Conservation (phyloP, 345 rosid species). For the Fremontodendron californicum region DNA sequence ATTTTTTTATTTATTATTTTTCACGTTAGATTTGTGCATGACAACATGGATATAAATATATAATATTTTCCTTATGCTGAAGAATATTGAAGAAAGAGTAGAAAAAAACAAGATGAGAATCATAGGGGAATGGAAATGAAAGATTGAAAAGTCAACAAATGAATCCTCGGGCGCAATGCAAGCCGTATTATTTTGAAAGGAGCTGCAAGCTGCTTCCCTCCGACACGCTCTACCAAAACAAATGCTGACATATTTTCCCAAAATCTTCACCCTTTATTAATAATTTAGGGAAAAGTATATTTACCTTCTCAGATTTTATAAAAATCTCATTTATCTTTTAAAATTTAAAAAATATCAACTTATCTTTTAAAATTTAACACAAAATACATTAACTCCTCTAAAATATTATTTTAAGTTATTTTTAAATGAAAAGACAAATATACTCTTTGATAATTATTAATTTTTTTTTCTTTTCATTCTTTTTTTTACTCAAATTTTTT, state of each 20-base stretch:
- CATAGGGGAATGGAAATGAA: not conserved
- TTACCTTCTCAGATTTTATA: too few species aligned
- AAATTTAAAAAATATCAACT: too few species aligned
- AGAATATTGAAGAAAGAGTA: not conserved
- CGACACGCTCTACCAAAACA: conserved; percentile 12
- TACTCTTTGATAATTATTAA: too few species aligned
- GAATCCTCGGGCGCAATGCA: not conserved
- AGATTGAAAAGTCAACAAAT: not conserved
- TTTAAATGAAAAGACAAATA: too few species aligned
- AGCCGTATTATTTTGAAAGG: not conserved
- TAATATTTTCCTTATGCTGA: not conserved
- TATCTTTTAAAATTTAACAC: too few species aligned
- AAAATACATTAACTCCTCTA: too few species aligned
- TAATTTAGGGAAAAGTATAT: too few species aligned
- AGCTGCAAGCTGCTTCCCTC: not conserved
- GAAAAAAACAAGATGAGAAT: not conserved
- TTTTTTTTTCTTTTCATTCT: too few species aligned
- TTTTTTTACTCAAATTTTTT: too few species aligned
- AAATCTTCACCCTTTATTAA: not conserved
- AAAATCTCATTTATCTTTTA: too few species aligned
- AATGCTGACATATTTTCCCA: not conserved
- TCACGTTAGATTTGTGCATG: not conserved
- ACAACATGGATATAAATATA: not conserved
- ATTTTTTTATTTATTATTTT: too few species aligned
- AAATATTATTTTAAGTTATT: too few species aligned